Evolutionary conservation across 257 asterid genomes (phyloP), one percentile per base, ranked within the genome.

Genomic region (Gynochthodes officinalis): DNA sequence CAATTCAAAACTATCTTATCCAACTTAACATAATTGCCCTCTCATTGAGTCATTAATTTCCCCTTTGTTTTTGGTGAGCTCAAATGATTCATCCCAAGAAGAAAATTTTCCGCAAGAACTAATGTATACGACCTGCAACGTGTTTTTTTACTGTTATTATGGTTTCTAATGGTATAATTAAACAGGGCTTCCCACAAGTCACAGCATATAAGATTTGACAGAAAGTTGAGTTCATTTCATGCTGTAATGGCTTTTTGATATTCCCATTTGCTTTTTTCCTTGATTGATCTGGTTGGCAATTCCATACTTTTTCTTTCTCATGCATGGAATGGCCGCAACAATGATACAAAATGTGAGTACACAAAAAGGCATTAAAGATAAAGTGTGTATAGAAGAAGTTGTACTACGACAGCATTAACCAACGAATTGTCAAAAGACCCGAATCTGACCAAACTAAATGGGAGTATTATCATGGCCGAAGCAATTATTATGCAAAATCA

Each of bases 321-420:
- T 66, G 78, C 54, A 75, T 75, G 78, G 69, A 75, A 75, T 75
- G 52, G 53, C 69, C 23, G 68, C 73, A 53, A 74, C 78, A 74
- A 19, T 32, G 39, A 73, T 50, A n/a, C 55, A 33, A 71, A 76
- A 53, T 63, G 61, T 28, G 9, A 54, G 32, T 55, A 49, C 69
- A 55, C 48, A 25, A 19, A 59, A 42, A 76, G 58, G 71, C 25
- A 25, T 53, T 50, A 69, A 75, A 75, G 71, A 59, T 37, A 70
- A 50, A 44, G 69, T 28, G 15, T 76, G 14, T 2, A 4, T 4
- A 4, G 6, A 66, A 28, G 25, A 76, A 70, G 76, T 76, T 37
- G 40, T 37, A 3, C 42, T 37, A 33, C 43, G 6, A 42, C 43
- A 62, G 75, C 71, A 76, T 54, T 52, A 76, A 40, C 39, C 67